These are phyloP conservation scores for Sodiomyces alkalinus DNA, from an alignment of 2,329 filamentous ascomycete genomes.

Conservation along the genomic window DNA sequence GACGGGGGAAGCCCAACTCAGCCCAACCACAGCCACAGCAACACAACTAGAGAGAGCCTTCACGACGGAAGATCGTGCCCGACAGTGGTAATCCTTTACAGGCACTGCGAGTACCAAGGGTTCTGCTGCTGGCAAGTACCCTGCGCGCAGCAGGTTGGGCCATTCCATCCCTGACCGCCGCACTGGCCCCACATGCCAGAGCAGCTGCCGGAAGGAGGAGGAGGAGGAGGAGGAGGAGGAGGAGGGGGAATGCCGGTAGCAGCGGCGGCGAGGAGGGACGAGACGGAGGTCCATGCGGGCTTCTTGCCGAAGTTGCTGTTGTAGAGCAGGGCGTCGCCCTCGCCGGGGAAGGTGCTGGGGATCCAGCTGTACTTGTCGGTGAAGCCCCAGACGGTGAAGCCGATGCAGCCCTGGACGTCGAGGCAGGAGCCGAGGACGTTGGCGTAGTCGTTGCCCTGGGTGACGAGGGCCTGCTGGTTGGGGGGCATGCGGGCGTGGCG, in stretches of 20 bases:
- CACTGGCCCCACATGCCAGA: slow-evolving; percentile 11
- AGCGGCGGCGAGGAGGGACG: slow-evolving; percentile 16
- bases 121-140: slow-evolving; percentile 16
- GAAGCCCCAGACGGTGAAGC: slow-evolving; percentile 28
- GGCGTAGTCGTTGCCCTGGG: slow-evolving; percentile 33
- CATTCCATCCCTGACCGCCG: slow-evolving; percentile 12
- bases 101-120: slow-evolving; percentile 25
- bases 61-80: too few species aligned
- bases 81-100: too few species aligned
- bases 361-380: slow-evolving; percentile 24
- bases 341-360: slow-evolving; percentile 20
- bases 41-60: too few species aligned
- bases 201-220: slow-evolving; percentile 4
- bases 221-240: slow-evolving; percentile 2
- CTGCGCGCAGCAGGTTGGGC: slow-evolving; percentile 12
- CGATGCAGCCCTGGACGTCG: slow-evolving; percentile 22
- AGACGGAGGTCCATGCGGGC: slow-evolving; percentile 22
- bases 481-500: slow-evolving; percentile 31
- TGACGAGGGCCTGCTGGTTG: slow-evolving; percentile 19
- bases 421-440: slow-evolving; percentile 21
- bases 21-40: too few species aligned
- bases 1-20: too few species aligned
- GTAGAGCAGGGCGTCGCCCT: slow-evolving; percentile 24
- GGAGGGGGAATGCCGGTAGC: slow-evolving; percentile 6
- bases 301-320: slow-evolving; percentile 21